A percentile compares a stretch with the other conserved stretches of the same genome.
phyloP scores from a whole-genome alignment of 768 basidiomycete genomes.

The Hydnomerulius pinastri region DNA sequence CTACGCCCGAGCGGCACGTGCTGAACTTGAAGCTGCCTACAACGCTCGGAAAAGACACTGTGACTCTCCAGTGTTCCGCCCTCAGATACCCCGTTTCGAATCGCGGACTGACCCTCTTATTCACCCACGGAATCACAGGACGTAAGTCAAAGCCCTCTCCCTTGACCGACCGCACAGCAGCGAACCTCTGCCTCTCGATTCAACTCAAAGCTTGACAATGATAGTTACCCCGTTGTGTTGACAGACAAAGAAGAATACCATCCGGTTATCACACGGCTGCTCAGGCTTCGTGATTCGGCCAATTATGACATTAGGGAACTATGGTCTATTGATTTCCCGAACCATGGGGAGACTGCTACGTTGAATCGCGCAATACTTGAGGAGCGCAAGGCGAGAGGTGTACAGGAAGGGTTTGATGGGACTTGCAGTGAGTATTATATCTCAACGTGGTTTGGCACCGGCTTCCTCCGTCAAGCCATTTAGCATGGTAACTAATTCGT shows the following conservation, averaged over 20 bases:
- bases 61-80: slow-evolving; percentile 22
- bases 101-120: slow-evolving; percentile 24
- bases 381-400: slow-evolving; percentile 17
- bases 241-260: slow-evolving; percentile 34
- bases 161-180: not conserved
- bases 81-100: slow-evolving; percentile 27
- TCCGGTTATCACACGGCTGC: slow-evolving; percentile 15
- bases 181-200: not conserved
- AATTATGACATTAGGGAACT: slow-evolving; percentile 30
- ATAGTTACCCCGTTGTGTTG: no score
- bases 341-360: slow-evolving; percentile 36
- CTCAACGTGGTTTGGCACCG: not conserved
- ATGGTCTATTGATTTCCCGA: slow-evolving; percentile 38
- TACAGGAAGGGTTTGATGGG: slow-evolving; percentile 4
- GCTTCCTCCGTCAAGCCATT: no score
- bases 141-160: slow-evolving; percentile 15
- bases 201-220: not conserved
- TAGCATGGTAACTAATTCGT: not conserved
- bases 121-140: slow-evolving; percentile 30
- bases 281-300: slow-evolving; percentile 10
- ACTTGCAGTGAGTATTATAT: slow-evolving; percentile 22
- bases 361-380: slow-evolving; percentile 32
- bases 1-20: slow-evolving; percentile 18
- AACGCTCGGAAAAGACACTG: slow-evolving; percentile 16
- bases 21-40: slow-evolving; percentile 11